These are phyloP conservation scores for Curvularia sp. DNA, from an alignment of 2,329 filamentous ascomycete genomes.

Conservation along the genomic window DNA sequence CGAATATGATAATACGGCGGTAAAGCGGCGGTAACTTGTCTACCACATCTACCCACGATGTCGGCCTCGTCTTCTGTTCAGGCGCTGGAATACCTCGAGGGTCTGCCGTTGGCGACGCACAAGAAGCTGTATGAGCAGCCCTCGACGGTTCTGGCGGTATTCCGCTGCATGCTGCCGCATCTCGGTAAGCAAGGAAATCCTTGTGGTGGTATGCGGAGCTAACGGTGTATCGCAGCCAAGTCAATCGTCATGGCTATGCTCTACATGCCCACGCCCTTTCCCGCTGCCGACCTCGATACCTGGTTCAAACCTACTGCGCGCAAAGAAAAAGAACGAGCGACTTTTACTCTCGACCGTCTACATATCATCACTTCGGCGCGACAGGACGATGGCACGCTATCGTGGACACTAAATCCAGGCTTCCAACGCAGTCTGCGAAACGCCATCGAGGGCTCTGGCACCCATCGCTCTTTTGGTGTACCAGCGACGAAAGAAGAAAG, in stretches of 20 bases:
- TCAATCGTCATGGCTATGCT: constrained; percentile 94
- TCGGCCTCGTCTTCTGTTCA: constrained; percentile 62
- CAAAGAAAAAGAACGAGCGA: constrained; percentile 81
- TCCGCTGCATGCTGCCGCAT: constrained; percentile 94
- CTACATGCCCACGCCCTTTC: constrained; percentile 83
- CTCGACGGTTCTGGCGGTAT: constrained; percentile 92
- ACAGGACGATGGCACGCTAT: constrained; percentile 66
- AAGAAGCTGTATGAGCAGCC: constrained; percentile 93
- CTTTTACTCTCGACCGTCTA: constrained; percentile 82
- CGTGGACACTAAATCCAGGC: constrained; percentile 78
- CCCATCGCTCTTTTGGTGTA: constrained; percentile 89
- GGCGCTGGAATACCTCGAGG: constrained; percentile 89
- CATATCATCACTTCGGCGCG: constrained; percentile 75
- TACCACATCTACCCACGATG: constrained; percentile 56
- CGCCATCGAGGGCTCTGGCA: constrained; percentile 85
- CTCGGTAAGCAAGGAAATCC: constrained; percentile 64
- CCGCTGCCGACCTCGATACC: constrained; percentile 78
- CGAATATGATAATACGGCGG: constrained; percentile 46
- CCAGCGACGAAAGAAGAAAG: constrained; percentile 70
- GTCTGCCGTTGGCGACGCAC: constrained; percentile 87
- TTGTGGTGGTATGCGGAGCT: neutral
- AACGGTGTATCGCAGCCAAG: constrained; percentile 69
- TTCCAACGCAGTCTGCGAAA: constrained; percentile 85
- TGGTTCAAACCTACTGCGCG: constrained; percentile 78
- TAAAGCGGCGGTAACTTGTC: constrained; percentile 4